Evolutionary conservation across 345 rosid species (phyloP).

Genomic region (Gossypium stocksii): DNA sequence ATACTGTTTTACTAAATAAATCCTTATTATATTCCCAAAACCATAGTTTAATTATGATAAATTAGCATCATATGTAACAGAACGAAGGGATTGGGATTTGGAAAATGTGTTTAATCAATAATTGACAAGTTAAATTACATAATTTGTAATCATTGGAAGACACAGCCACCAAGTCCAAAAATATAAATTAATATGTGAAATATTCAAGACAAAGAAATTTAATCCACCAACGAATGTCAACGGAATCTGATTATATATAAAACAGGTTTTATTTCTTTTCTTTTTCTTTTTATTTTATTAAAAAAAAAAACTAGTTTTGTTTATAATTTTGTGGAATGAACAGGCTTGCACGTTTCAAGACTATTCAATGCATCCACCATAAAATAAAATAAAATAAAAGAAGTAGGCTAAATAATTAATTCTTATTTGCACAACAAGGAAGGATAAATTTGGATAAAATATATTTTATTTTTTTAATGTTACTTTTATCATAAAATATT

Average conservation of each 20-base stretch:
- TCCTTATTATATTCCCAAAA: neutral
- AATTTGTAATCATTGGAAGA: too few species aligned
- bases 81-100: neutral
- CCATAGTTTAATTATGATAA: neutral
- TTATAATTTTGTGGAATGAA: neutral
- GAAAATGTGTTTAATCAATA: neutral
- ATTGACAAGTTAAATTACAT: neutral
- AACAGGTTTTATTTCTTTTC: neutral
- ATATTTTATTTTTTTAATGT: neutral
- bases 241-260: neutral
- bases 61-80: neutral
- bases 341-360: constrained; percentile 24
- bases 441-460: neutral
- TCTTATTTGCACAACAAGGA: neutral
- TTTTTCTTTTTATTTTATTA: neutral
- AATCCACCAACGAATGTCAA: neutral
- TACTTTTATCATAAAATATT: too few species aligned
- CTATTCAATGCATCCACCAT: neutral
- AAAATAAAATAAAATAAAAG: neutral
- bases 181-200: neutral
- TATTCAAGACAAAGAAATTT: neutral
- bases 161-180: too few species aligned
- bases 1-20: neutral
- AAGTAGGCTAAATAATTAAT: neutral
- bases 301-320: neutral